Base-by-base conservation (phyloP, 148 eudicot species). In the Polygonum maritimum region DNA sequence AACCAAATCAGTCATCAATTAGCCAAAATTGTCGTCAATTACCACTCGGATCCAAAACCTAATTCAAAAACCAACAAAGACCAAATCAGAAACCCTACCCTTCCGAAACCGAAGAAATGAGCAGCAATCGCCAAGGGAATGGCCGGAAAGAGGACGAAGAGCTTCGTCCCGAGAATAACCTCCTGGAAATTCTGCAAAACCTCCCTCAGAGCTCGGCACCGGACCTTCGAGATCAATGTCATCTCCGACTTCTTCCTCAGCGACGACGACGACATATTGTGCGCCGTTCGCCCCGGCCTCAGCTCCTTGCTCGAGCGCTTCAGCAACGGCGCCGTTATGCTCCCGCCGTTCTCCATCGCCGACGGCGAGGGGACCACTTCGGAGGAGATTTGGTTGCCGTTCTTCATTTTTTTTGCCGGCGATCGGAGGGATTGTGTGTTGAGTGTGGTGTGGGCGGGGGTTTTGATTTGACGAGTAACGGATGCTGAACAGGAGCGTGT, bases 141-240 rank as follows among this genome's bases (percentile, higher is more conserved):
- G 73, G 89, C 90, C 0, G 81, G 76, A 51, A 87, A 83, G 49
- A 89, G 84, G 41, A 86, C 63, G 0, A 80, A 78, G 14, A 89
- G 88, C 80, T 87, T 89, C 33, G 93, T 89, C 40, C 93, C 93
- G 14, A 89, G 73, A 81, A 87, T 62, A 33, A 89, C 89, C 78
- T 87, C 88, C 69, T 86, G 88, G 8, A 89, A 19, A 78, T 88
- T 89, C 74, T 78, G 83, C 60, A 87, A 47, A 21, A 83, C 48
- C 5, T 8, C 18, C 36, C 88, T 78, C 22, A 80, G 41, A 73
- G 21, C 35, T 2, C 76, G 19, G 48, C 54, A 82, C 4, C 81
- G 84, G 55, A 87, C 83, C 52, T 80, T 86, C 22, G 86, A 77
- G 2, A 87, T 79, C 0, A 87, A 75, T 38, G 86, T 18, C 0